A percentile compares a stretch with the other conserved stretches of the same genome.
Evolutionary conservation across 257 asterid species (phyloP).

Genomic region (Primulina huaijiensis): DNA sequence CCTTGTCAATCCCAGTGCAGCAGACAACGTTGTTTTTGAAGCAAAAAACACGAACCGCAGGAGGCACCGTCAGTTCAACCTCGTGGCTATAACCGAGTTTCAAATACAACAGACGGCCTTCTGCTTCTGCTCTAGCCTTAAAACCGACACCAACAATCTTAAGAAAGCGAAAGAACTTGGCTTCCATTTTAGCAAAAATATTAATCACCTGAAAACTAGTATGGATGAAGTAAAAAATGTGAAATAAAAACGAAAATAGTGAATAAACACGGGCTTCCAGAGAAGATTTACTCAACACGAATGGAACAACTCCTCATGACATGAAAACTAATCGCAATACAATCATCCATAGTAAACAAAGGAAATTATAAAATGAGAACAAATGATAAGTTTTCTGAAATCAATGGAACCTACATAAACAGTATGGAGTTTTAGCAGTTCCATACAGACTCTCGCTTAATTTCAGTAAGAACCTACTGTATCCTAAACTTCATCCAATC

Average conservation of each 20-base stretch:
- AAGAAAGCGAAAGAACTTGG: constrained; percentile 57
- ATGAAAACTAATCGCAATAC: not conserved
- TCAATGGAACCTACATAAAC: not conserved
- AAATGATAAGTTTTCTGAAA: not conserved
- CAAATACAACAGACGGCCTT: constrained; percentile 68
- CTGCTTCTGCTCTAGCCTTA: constrained; percentile 76
- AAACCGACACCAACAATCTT: constrained; percentile 81
- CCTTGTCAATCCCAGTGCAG: constrained; percentile 73
- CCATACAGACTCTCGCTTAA: not conserved
- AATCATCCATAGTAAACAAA: not conserved
- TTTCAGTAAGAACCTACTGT: not conserved
- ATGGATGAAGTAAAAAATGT: not conserved
- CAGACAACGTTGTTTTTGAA: constrained; percentile 56
- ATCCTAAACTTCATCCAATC: not conserved
- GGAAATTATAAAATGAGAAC: not conserved
- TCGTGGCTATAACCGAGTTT: constrained; percentile 75
- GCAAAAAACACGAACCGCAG: constrained; percentile 66
- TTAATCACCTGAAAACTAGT: not conserved
- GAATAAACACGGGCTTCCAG: not conserved
- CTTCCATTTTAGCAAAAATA: constrained; percentile 36
- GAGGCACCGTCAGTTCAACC: constrained; percentile 57
- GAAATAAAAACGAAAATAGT: not conserved
- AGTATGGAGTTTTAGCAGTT: not conserved
- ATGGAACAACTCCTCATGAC: not conserved
- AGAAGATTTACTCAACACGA: not conserved